Evolutionary conservation across 768 basidiomycete genomes (phyloP).

Genomic region (Pleurotus platypus): DNA sequence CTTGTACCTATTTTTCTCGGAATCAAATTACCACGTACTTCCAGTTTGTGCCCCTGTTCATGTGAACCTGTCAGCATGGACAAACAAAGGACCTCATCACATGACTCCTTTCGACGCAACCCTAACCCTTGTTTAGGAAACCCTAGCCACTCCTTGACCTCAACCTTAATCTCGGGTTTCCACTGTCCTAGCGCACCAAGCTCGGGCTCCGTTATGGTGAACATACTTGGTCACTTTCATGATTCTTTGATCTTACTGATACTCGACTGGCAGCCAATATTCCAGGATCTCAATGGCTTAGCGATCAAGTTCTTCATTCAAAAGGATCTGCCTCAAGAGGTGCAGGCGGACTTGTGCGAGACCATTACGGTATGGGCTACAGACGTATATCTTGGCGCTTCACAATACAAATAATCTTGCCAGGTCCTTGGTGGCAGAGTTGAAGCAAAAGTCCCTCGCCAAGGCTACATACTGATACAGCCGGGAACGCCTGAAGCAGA

Average conservation of each 20-base stretch:
- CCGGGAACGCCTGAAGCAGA: slow-evolving; percentile 67
- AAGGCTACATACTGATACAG: slow-evolving; percentile 71
- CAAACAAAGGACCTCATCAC: slow-evolving; percentile 29
- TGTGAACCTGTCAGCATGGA: slow-evolving; percentile 9
- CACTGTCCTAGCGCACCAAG: not conserved
- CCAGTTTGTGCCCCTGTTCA: too few species aligned
- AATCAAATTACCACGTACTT: too few species aligned
- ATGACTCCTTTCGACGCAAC: not conserved
- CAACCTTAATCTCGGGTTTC: slow-evolving; percentile 52
- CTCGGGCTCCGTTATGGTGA: not conserved
- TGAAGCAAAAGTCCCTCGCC: slow-evolving; percentile 73
- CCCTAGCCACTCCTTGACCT: slow-evolving; percentile 19
- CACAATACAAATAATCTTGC: slow-evolving; percentile 4
- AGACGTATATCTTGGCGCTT: not conserved
- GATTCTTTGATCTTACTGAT: not conserved
- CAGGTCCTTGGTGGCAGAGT: slow-evolving; percentile 75
- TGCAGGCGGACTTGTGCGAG: slow-evolving; percentile 70
- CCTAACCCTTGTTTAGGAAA: slow-evolving; percentile 3
- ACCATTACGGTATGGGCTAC: slow-evolving; percentile 56
- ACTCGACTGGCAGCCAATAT: slow-evolving; percentile 44
- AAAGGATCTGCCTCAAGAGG: slow-evolving; percentile 66
- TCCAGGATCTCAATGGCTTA: slow-evolving; percentile 63
- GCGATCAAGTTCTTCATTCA: slow-evolving; percentile 84
- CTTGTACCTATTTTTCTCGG: not conserved
- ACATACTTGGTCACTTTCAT: not conserved